Base-by-base conservation (phyloP, 371 early-diverging fungal genomes). In the Saksenaea oblongispora region DNA sequence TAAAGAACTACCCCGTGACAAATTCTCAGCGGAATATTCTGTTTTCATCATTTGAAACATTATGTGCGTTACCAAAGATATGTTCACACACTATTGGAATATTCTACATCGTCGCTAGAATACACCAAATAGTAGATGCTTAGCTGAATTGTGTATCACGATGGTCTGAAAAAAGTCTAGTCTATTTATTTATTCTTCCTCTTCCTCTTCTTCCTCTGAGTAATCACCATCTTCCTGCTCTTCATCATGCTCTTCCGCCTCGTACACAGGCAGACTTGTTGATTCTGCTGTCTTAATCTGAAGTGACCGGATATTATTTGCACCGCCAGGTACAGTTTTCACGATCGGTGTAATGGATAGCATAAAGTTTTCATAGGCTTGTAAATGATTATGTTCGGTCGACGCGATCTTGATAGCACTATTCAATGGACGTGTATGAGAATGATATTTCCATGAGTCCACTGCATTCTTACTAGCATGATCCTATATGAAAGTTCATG, bases 271-370 rank as follows among this genome's bases (percentile, higher is more conserved):
- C 66, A 97, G 83, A 44, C 91, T 84, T 3, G 85, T 74, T 11
- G 95, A 93, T n/a, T 84, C 82, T 41, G 75, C 80, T 3, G 94
- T 89, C 74, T 95, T 95, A 74, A 97, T 75, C 54, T 86, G 80
- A 47, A 97, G 78, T 1, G 92, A 83, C 66, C 87, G 89, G 57
- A 97, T 85, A 73, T 93, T 94, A 31, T 76, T 73, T 84, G 91
- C 89, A 58, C 87, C 84, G 44, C 88, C 82, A n/a, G 91, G 89
- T 37, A 93, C 78, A 60, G 83, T 84, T 28, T 77, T 79, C 4
- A 87, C 75, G 53, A 93, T 80, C 5, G 63, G 63, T 13, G 81
- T 73, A 26, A 91, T 74, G 15, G 89, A 89, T 14, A 61, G 59
- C 72, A 85, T 75, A 26, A 95, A 80, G 76, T 97, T 97, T 55